Base-by-base conservation (phyloP, 164 flowering plant species). In the Liriodendron chinense region DNA sequence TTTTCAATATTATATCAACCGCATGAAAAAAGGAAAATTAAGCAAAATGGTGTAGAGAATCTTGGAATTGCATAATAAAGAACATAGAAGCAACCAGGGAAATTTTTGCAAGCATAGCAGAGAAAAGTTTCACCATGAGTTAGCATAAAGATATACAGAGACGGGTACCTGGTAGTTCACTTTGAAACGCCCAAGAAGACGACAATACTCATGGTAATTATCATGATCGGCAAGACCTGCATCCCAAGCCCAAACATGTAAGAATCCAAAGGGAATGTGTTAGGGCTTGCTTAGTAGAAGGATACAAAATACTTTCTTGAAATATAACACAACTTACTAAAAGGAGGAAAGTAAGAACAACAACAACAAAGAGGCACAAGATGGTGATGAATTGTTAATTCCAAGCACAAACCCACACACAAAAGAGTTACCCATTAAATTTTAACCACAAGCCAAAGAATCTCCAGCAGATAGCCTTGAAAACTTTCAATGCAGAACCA, bases 131-230 rank as follows among this genome's bases (percentile, higher is more conserved):
- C 43, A 34, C 5, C 43, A 7, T 34, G n/a, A 34, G 47, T 12
- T 21, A 1, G n/a, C 48, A 28, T 67, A 34, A 7, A 67, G 16
- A n/a, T 7, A 21, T 43, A 34, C 9, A 71, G 13, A 47, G 73
- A 7, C 70, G 2, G 4, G 18, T 77, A 96, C 99, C 98, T 96
- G 98, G 83, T 90, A 96, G 82, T 90, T 96, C 77, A 90, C 90
- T 82, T 92, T 89, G 78, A 96, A 96, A 71, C 99, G 97, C 64
- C 98, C 99, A 75, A 96, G 95, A 80, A 96, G 92, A 75, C 99
- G 98, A 78, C 99, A 96, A 77, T 82, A 96, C 77, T 92, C 99
- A 90, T 96, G 99, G 82, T 96, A 96, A 83, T 96, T 96, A 77
- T 96, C 99, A 85, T 94, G 99, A 82, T 94, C 96, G 78, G 88